Evolutionary conservation across 1,284 basidiomycete genomes (phyloP).

Genomic region (Athelia sp.): DNA sequence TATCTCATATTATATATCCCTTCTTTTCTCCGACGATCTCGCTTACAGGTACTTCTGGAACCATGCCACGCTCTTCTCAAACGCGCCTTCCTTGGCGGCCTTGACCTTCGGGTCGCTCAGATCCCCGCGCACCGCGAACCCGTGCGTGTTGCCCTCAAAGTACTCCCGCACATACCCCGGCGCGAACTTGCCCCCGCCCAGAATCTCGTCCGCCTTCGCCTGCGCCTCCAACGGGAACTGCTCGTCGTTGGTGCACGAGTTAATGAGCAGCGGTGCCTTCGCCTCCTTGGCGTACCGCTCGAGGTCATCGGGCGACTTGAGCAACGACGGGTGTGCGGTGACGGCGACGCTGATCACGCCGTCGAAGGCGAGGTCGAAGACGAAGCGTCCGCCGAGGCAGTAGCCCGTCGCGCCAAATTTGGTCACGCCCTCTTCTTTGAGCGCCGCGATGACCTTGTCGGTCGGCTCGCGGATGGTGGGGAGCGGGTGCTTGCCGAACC

Average conservation of each 20-base stretch:
- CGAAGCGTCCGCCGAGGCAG: constrained; percentile 68
- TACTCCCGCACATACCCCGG: constrained; percentile 54
- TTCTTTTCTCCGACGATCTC: too few relatives aligned
- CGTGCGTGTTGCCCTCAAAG: constrained; percentile 55
- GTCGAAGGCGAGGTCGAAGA: constrained; percentile 67
- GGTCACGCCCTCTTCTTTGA: constrained; percentile 56
- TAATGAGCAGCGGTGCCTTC: constrained; percentile 57
- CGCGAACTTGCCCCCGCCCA: constrained; percentile 46
- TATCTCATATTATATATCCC: too few relatives aligned
- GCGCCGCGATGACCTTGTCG: constrained; percentile 51
- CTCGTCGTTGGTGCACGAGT: constrained; percentile 51
- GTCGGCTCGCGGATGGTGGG: constrained; percentile 45
- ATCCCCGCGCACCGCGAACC: constrained; percentile 55
- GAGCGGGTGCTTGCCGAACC: constrained; percentile 44
- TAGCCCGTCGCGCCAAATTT: constrained; percentile 60
- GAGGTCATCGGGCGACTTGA: constrained; percentile 58
- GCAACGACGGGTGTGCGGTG: constrained; percentile 64
- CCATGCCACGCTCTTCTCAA: constrained; percentile 50
- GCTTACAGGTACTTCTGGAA: constrained; percentile 34
- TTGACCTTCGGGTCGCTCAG: constrained; percentile 31
- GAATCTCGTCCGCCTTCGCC: constrained; percentile 46
- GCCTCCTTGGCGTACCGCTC: constrained; percentile 46
- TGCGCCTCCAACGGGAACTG: constrained; percentile 46
- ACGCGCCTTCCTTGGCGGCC: constrained; percentile 61
- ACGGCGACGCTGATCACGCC: constrained; percentile 48